These are phyloP conservation scores for Cercospora canescens DNA, from an alignment of 2,329 filamentous ascomycete genomes.

Conservation along the genomic window DNA sequence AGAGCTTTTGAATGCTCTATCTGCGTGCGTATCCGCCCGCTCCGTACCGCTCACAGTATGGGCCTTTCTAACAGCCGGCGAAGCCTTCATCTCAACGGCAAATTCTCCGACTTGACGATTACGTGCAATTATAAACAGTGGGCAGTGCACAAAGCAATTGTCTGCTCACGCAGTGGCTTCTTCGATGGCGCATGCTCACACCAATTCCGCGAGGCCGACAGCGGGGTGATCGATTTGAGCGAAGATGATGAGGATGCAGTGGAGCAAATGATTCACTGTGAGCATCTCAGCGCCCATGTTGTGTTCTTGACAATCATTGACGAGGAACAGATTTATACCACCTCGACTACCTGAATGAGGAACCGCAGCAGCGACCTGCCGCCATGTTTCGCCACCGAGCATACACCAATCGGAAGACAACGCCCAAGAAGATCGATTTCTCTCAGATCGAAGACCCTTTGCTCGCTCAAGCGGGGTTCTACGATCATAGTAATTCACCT, in stretches of 20 bases:
- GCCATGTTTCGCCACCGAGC: constrained; percentile 37
- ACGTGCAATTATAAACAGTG: constrained; percentile 48
- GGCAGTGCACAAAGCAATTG: constrained; percentile 48
- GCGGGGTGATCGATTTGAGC: constrained; percentile 39
- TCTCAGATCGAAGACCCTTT: constrained; percentile 38
- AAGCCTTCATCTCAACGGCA: constrained; percentile 39
- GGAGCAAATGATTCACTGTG: constrained; percentile 42
- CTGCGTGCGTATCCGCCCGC: constrained; percentile 43
- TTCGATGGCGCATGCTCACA: constrained; percentile 42
- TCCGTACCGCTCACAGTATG: constrained; percentile 14
- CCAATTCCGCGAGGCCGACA: constrained; percentile 36
- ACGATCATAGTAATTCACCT: constrained; percentile 8
- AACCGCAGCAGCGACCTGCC: constrained; percentile 27
- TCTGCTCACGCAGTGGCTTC: constrained; percentile 51
- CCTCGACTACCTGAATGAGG: constrained; percentile 38
- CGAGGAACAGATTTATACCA: constrained; percentile 38
- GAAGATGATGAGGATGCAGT: constrained; percentile 42
- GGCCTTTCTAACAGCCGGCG: constrained; percentile 25
- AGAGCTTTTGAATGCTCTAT: constrained; percentile 49
- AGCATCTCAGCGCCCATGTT: constrained; percentile 11
- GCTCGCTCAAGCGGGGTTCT: constrained; percentile 36
- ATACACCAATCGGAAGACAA: constrained; percentile 28
- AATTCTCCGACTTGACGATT: constrained; percentile 52
- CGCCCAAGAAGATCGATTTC: constrained; percentile 36
- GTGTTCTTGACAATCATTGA: background rate